Percentiles rank a stretch among this genome's conserved stretches.
Evolutionary conservation across 768 basidiomycete genomes (phyloP).

Genomic region (Mycena galericulata): DNA sequence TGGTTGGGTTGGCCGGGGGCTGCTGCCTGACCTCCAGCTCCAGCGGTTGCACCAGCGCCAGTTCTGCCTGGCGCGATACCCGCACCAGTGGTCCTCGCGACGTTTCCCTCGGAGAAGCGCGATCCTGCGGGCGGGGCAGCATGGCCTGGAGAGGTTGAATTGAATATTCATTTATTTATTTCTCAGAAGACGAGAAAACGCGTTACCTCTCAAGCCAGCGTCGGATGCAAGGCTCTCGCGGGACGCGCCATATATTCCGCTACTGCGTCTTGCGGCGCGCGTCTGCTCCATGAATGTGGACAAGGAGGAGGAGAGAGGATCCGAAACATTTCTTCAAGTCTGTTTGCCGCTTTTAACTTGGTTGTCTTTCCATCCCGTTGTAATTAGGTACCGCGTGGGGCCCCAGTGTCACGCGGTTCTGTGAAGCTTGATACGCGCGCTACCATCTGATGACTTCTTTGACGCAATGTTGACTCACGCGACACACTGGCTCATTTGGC

Average conservation of each 20-base stretch:
- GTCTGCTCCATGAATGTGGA: slow-evolving; percentile 39
- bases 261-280: slow-evolving; percentile 26
- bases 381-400: too few relatives aligned
- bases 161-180: background rate
- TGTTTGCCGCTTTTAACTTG: background rate
- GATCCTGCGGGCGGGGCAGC: slow-evolving; percentile 32
- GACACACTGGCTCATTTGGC: too few relatives aligned
- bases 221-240: slow-evolving; percentile 35
- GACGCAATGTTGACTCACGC: too few relatives aligned
- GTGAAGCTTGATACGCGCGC: too few relatives aligned
- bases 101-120: slow-evolving; percentile 31
- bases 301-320: slow-evolving; percentile 27
- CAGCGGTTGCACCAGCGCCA: slow-evolving; percentile 31
- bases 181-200: background rate
- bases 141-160: slow-evolving; percentile 11
- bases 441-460: too few relatives aligned
- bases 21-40: slow-evolving; percentile 34
- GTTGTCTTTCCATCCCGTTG: too few relatives aligned
- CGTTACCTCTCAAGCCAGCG: slow-evolving; percentile 38
- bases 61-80: slow-evolving; percentile 1
- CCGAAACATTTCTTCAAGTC: slow-evolving; percentile 35
- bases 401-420: too few relatives aligned
- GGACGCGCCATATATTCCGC: slow-evolving; percentile 32
- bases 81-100: slow-evolving; percentile 7
- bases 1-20: slow-evolving; percentile 24